Conservation (phyloP, 345 rosid species). For the Turritis glabra region DNA sequence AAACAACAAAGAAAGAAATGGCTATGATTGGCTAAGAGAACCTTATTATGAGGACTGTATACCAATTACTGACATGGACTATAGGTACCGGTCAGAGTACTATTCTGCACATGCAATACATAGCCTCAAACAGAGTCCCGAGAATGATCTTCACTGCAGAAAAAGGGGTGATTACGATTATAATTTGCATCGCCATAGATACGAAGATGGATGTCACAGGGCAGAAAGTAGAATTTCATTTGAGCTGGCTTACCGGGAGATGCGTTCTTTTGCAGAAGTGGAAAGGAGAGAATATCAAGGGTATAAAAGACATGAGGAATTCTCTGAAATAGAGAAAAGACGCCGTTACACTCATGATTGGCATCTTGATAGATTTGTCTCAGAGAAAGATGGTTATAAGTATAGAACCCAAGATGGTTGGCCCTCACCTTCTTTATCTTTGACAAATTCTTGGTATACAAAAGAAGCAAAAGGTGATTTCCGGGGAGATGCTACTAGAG, state of each 20-base stretch:
- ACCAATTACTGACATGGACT: constrained; percentile 35
- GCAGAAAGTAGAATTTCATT: constrained; percentile 25
- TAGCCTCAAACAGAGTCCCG: constrained; percentile 34
- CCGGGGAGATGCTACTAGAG: constrained; percentile 22
- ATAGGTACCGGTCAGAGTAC: constrained; percentile 35
- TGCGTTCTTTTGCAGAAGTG: constrained; percentile 35
- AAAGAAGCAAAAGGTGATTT: constrained; percentile 36
- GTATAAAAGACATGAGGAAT: constrained; percentile 38
- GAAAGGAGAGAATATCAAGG: constrained; percentile 33
- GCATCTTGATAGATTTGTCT: constrained; percentile 40
- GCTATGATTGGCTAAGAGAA: constrained; percentile 26
- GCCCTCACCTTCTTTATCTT: constrained; percentile 26
- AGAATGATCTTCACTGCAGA: constrained; percentile 29
- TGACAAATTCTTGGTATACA: constrained; percentile 34
- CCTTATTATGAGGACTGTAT: constrained; percentile 25
- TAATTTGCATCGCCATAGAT: constrained; percentile 30
- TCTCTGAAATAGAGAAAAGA: constrained; percentile 42
- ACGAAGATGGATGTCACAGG: constrained; percentile 35
- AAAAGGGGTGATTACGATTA: constrained; percentile 37
- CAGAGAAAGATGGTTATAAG: constrained; percentile 39
- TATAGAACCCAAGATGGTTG: constrained; percentile 29
- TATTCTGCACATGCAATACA: constrained; percentile 30
- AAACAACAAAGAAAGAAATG: constrained; percentile 37
- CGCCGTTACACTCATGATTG: constrained; percentile 31
- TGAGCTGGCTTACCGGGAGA: constrained; percentile 37